Percentiles rank a stretch among this genome's conserved stretches.
Evolutionary conservation across 805 yeast genomes (phyloP).

Genomic region (Ogataea methylovora): DNA sequence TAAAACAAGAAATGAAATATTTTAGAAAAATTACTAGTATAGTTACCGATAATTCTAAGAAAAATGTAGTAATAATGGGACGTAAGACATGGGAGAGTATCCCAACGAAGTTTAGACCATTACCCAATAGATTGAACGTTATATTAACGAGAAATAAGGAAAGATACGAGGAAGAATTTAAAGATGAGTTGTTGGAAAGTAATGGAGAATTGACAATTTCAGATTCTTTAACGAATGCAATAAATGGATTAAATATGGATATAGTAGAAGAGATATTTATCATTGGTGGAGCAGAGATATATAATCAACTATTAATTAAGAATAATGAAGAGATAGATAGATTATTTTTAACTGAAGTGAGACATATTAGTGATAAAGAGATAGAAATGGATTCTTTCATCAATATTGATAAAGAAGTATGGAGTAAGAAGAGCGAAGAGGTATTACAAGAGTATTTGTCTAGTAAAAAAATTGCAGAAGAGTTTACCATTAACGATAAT

Average conservation of each 20-base stretch:
- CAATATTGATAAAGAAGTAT: constrained; percentile 26
- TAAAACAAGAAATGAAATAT: constrained; percentile 77
- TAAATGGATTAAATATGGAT: constrained; percentile 22
- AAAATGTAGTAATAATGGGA: constrained; percentile 91
- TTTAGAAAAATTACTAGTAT: constrained; percentile 67
- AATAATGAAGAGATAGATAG: constrained; percentile 34
- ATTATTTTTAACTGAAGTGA: constrained; percentile 65
- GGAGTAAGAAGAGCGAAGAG: constrained; percentile 28
- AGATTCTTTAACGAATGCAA: constrained; percentile 36
- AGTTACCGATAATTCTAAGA: constrained; percentile 22
- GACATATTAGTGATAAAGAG: constrained; percentile 18
- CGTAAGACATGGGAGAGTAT: constrained; percentile 94
- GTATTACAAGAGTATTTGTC: constrained; percentile 29
- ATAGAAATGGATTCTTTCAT: constrained; percentile 71
- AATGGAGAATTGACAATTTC: constrained; percentile 19
- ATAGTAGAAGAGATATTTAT: constrained; percentile 58
- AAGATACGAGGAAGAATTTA: constrained; percentile 13
- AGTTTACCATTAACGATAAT: constrained; percentile 23
- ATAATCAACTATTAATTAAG: constrained; percentile 36
- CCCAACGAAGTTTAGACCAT: constrained; percentile 76
- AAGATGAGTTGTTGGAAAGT: constrained; percentile 18
- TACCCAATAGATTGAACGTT: constrained; percentile 67
- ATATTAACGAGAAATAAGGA: constrained; percentile 51
- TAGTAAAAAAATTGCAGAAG: constrained; percentile 28
- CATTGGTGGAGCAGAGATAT: constrained; percentile 91